Conservation (phyloP, 2,329 filamentous ascomycete genomes). For the Meredithiella fracta region DNA sequence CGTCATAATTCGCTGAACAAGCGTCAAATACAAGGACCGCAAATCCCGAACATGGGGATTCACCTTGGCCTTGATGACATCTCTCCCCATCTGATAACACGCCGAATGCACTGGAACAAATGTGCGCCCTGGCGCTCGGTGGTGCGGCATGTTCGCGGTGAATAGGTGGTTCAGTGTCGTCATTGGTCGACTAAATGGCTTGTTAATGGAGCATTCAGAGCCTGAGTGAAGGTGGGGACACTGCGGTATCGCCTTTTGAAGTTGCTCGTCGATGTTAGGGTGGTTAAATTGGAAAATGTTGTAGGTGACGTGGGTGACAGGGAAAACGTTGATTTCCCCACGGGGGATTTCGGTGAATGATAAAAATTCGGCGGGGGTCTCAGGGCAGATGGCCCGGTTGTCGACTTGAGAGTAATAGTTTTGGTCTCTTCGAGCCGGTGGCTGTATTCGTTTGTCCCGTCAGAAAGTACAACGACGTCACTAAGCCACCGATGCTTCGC, state of each 20-base stretch:
- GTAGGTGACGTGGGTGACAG: neutral
- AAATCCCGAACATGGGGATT: conserved; percentile 3
- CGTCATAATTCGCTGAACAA: conserved; percentile 1
- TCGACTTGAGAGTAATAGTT: too few relatives aligned
- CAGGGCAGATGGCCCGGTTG: too few relatives aligned
- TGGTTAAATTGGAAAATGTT: neutral
- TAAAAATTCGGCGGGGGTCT: too few relatives aligned
- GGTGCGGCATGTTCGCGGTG: neutral
- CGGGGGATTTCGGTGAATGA: too few relatives aligned
- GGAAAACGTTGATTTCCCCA: too few relatives aligned
- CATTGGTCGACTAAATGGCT: neutral
- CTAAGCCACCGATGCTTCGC: too few relatives aligned
- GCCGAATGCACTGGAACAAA: conserved; percentile 4
- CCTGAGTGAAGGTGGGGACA: neutral
- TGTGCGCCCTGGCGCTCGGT: neutral
- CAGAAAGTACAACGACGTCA: too few relatives aligned
- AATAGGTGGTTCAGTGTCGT: neutral
- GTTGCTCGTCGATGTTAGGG: neutral
- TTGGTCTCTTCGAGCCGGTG: too few relatives aligned
- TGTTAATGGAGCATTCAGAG: neutral
- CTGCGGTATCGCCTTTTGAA: neutral
- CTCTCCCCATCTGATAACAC: conserved; percentile 2
- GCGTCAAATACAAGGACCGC: neutral
- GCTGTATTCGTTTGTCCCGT: too few relatives aligned
- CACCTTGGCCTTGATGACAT: neutral